These are phyloP conservation scores for Populus simonii DNA, from an alignment of 345 rosid genomes.

Conservation along the genomic window DNA sequence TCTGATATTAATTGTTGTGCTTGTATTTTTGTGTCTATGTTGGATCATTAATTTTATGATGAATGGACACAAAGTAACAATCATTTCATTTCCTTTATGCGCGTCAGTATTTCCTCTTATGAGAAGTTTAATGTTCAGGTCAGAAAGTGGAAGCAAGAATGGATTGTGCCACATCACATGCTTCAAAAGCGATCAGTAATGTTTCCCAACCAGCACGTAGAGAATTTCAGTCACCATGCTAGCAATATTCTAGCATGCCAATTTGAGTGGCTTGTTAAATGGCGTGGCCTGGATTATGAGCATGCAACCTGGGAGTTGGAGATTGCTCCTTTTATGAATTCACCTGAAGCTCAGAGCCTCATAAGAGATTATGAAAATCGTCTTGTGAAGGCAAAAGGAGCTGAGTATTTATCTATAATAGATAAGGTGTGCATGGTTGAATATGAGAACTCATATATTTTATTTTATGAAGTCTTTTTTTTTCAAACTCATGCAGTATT, in stretches of 20 bases:
- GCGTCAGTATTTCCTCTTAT: background rate
- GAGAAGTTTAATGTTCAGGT: slow-evolving; percentile 25
- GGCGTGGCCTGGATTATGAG: slow-evolving; percentile 58
- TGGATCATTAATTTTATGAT: background rate
- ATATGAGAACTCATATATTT: background rate
- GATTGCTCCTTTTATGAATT: slow-evolving; percentile 34
- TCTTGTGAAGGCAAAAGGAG: slow-evolving; percentile 24
- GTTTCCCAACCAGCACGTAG: slow-evolving; percentile 20
- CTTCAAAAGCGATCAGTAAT: slow-evolving; percentile 31
- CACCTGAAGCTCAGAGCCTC: slow-evolving; percentile 34
- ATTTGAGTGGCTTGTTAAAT: slow-evolving; percentile 61
- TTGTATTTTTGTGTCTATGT: background rate
- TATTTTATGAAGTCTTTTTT: background rate
- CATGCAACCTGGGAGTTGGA: slow-evolving; percentile 60
- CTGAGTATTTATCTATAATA: slow-evolving; percentile 2
- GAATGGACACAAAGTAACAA: background rate
- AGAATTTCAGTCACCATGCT: background rate
- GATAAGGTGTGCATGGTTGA: slow-evolving; percentile 30
- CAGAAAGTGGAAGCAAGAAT: slow-evolving; percentile 38
- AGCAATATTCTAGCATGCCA: slow-evolving; percentile 16
- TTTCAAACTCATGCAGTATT: background rate
- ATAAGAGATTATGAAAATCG: slow-evolving; percentile 42
- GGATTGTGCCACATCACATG: slow-evolving; percentile 48
- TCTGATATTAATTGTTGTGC: background rate
- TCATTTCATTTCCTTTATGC: background rate